phyloP scores from a whole-genome alignment of 2,329 filamentous ascomycete species.

The Penicillium sclerotiorum region DNA sequence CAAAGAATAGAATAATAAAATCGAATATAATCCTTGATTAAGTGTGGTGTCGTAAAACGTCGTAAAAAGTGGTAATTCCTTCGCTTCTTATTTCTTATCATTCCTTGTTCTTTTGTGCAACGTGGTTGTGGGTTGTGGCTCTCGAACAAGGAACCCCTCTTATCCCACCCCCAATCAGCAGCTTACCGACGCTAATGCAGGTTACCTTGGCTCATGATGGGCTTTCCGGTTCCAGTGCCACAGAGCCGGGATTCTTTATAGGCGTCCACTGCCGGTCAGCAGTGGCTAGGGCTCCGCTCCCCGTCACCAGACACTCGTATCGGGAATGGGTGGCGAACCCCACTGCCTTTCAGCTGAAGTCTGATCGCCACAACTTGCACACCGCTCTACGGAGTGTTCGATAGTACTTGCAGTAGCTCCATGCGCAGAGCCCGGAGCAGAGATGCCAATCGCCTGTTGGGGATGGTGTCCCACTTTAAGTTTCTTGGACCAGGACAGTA shows the following conservation, averaged over 20 bases:
- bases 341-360: conserved; percentile 30
- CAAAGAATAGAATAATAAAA: too few species aligned
- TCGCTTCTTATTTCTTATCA: neutral
- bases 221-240: conserved; percentile 36
- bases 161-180: conserved; percentile 20
- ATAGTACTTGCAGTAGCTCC: conserved; percentile 27
- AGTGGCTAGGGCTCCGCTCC: conserved; percentile 15
- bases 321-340: conserved; percentile 23
- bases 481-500: too few species aligned
- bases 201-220: conserved; percentile 36
- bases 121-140: conserved; percentile 32
- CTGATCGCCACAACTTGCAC: conserved; percentile 28
- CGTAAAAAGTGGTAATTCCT: too few species aligned
- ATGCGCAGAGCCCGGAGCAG: conserved; percentile 25
- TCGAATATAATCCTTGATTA: too few species aligned
- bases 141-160: conserved; percentile 25
- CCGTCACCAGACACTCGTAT: conserved; percentile 22
- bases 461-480: too few species aligned
- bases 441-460: conserved; percentile 4
- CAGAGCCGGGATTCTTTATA: conserved; percentile 36
- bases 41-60: too few species aligned
- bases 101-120: conserved; percentile 19
- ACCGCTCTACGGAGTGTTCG: conserved; percentile 18
- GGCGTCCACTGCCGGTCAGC: conserved; percentile 10
- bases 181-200: conserved; percentile 41